These are phyloP conservation scores for Angomonas deanei DNA, from an alignment of 208 protist species.

Conservation along the genomic window DNA sequence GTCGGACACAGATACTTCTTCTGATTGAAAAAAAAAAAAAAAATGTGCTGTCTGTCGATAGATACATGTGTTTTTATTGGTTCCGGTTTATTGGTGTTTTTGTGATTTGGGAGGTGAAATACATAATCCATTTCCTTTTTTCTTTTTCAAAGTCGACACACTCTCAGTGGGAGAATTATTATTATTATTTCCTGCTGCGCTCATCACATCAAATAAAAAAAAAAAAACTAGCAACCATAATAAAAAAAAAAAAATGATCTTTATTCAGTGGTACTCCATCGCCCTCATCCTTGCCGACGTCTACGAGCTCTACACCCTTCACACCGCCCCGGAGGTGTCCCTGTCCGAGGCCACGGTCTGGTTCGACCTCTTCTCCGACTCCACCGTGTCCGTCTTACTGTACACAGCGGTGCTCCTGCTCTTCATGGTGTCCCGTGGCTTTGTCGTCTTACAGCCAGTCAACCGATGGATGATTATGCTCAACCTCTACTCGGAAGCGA, in stretches of 20 bases:
- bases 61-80: not conserved
- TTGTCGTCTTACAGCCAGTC: slow-evolving; percentile 45
- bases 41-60: not conserved
- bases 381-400: slow-evolving; percentile 24
- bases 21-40: slow-evolving; percentile 3
- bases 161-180: too few relatives aligned
- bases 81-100: not conserved
- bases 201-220: slow-evolving; percentile 1
- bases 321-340: slow-evolving; percentile 5
- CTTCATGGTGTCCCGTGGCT: slow-evolving; percentile 34
- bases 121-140: too few relatives aligned
- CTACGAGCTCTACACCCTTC: slow-evolving; percentile 29
- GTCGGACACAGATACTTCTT: slow-evolving; percentile 2
- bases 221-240: slow-evolving; percentile 4
- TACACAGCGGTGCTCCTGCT: slow-evolving; percentile 34
- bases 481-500: slow-evolving; percentile 29
- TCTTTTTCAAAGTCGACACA: too few relatives aligned
- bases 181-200: slow-evolving; percentile 5
- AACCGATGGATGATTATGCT: slow-evolving; percentile 51
- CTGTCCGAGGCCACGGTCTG: slow-evolving; percentile 28
- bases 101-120: too few relatives aligned
- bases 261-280: slow-evolving; percentile 51
- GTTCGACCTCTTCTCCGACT: slow-evolving; percentile 40
- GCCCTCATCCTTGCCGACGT: slow-evolving; percentile 22
- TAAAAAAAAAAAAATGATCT: slow-evolving; percentile 15